A percentile compares a stretch with the other conserved stretches of the same genome.
Conservation (phyloP, 352 stramenopile genomes). For the Pythium utonaiense region DNA sequence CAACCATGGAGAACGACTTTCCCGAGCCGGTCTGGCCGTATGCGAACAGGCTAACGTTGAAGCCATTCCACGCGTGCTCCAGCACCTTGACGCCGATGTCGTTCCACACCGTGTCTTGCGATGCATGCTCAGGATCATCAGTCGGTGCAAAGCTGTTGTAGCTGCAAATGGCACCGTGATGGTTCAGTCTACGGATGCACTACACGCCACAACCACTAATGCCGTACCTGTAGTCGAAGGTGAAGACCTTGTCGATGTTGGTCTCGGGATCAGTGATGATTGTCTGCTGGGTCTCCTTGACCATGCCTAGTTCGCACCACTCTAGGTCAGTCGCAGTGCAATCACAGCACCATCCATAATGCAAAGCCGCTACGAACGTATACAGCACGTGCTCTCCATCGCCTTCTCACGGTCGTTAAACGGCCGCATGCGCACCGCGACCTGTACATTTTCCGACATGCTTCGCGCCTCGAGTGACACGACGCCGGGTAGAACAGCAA, state of each 20-base stretch:
- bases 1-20: constrained; percentile 88
- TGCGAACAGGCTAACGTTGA: constrained; percentile 87
- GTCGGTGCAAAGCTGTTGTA: constrained; percentile 78
- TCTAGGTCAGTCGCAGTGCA: neutral
- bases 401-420: constrained; percentile 82
- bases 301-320: constrained; percentile 46
- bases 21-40: constrained; percentile 85
- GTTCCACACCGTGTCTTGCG: constrained; percentile 81
- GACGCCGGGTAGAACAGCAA: neutral
- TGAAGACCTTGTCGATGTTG: constrained; percentile 72
- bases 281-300: constrained; percentile 75
- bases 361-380: constrained; percentile 22
- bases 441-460: constrained; percentile 85
- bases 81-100: constrained; percentile 85
- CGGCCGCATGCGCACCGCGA: constrained; percentile 73
- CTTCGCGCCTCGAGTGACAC: neutral
- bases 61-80: constrained; percentile 88
- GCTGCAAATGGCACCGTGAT: constrained; percentile 21
- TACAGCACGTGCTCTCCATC: constrained; percentile 66
- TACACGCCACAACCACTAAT: no score
- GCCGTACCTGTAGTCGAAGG: constrained; percentile 81
- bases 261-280: constrained; percentile 84
- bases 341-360: neutral
- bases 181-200: no score
- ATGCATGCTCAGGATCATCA: constrained; percentile 57